Evolutionary conservation across 805 yeast genomes (phyloP), one percentile per base, ranked within the genome.

Genomic region (Monosporozyma siamensis): DNA sequence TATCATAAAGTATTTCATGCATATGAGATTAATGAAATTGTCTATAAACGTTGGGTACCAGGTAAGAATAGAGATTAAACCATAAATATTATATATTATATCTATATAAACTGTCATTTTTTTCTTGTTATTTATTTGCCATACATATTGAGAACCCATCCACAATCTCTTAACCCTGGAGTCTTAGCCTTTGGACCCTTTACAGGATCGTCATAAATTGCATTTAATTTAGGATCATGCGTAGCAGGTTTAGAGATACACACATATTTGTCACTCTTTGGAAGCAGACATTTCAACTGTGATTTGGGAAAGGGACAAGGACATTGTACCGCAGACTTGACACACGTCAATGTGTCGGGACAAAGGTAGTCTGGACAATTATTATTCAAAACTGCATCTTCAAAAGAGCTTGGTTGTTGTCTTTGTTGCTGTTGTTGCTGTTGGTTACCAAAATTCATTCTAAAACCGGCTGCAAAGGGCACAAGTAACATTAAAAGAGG

Each of bases 281-380:
- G 95, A 32, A 85, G 66, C 2, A 72, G 58, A 61, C 98, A 92
- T 55, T 85, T 82, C 47, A 84, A 55, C 58, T 90, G 95, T 1
- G 94, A 80, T 45, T 78, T 76, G 1, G 95, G 92, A 56, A 77
- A 90, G 2, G 86, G 87, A 59, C 98, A 92, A 1, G 97, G 95
- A 59, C 98, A 92, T 40, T 80, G 83, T 6, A 70, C 51, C 0
- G 86, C 77, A 1, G 63, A 53, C 2, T 71, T 69, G 0, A 86
- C 98, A 66, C 98, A 92, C 8, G 69, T 69, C 32, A 79, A 68
- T 0, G 97, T 86, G 51, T 80, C 95, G 3, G 86, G 86, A 58
- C 98, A 92, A 27, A 90, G 63, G 58, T 80, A 90, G 5, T 67
- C 66, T 8, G 64, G 61, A 56, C 98, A 92, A 3, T 68, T 64